Evolutionary conservation across 352 stramenopile genomes (phyloP).

Genomic region (Phytophthora fragariaefolia): DNA sequence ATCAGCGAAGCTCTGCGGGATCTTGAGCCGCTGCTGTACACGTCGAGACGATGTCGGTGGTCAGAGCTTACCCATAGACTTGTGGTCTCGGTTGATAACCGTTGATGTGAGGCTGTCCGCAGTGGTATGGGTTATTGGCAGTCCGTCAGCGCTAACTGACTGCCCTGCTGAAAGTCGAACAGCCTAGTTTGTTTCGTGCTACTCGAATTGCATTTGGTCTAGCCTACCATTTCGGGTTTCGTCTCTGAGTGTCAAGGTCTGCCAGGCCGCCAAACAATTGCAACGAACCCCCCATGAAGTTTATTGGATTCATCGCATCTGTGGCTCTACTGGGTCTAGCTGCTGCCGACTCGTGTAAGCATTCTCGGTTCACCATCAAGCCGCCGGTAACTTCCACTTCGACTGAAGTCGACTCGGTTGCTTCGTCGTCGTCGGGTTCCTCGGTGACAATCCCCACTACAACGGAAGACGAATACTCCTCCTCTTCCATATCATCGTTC

Average conservation of each 20-base stretch:
- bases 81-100: conserved; percentile 19
- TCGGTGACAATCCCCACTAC: neutral
- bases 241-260: conserved; percentile 8
- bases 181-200: neutral
- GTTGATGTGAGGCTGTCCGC: conserved; percentile 3
- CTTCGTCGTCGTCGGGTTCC: neutral
- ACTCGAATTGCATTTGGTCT: neutral
- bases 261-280: too few relatives aligned
- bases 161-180: neutral
- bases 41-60: neutral
- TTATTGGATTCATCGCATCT: conserved; percentile 17
- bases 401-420: neutral
- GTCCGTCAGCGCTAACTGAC: neutral
- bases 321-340: conserved; percentile 22
- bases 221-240: conserved; percentile 26
- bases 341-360: conserved; percentile 15
- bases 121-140: neutral
- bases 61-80: neutral
- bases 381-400: conserved; percentile 9
- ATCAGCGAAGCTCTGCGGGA: too few relatives aligned
- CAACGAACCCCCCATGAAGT: conserved; percentile 25
- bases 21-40: too few relatives aligned
- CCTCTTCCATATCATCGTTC: neutral
- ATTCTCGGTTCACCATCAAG: conserved; percentile 6
- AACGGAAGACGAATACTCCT: neutral